Percentiles rank a stretch among this genome's conserved stretches.
Conservation (phyloP, 768 basidiomycete genomes). For the Amanita molliuscula region DNA sequence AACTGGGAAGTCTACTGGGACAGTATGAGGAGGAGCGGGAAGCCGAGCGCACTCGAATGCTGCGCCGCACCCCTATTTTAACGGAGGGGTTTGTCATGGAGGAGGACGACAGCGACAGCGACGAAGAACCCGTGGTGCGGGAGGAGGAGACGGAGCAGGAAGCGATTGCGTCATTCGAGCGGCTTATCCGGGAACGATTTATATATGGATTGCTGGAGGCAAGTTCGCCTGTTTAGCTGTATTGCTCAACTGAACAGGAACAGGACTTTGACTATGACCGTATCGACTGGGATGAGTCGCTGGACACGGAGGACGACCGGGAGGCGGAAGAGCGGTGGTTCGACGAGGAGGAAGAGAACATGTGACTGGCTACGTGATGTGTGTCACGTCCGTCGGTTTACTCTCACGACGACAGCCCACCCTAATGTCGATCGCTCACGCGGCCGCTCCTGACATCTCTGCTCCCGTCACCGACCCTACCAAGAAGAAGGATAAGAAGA, state of each 20-base stretch:
- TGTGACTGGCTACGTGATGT: slow-evolving; percentile 7
- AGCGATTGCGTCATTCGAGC: slow-evolving; percentile 39
- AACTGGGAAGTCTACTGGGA: slow-evolving; percentile 53
- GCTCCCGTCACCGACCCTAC: slow-evolving; percentile 11
- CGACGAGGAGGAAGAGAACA: slow-evolving; percentile 47
- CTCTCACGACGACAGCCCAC: slow-evolving; percentile 20
- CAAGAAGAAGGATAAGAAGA: slow-evolving; percentile 32
- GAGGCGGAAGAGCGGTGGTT: slow-evolving; percentile 68
- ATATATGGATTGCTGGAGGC: slow-evolving; percentile 73
- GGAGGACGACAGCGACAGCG: slow-evolving; percentile 58
- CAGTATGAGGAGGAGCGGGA: slow-evolving; percentile 75
- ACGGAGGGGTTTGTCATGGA: slow-evolving; percentile 48
- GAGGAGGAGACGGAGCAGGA: slow-evolving; percentile 42
- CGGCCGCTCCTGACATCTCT: slow-evolving; percentile 12
- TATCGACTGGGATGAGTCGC: slow-evolving; percentile 67
- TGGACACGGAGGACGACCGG: slow-evolving; percentile 49
- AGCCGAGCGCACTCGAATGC: slow-evolving; percentile 43
- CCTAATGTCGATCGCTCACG: slow-evolving; percentile 27
- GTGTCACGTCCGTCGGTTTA: slow-evolving; percentile 4
- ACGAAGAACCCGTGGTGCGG: slow-evolving; percentile 19
- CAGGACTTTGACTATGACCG: slow-evolving; percentile 62
- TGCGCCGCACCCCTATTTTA: slow-evolving; percentile 30
- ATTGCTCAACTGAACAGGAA: not conserved
- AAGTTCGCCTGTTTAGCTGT: slow-evolving; percentile 15
- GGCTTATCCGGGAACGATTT: slow-evolving; percentile 55